Conservation (phyloP, 148 eudicot genomes). For the Camellia lanceoleosa region DNA sequence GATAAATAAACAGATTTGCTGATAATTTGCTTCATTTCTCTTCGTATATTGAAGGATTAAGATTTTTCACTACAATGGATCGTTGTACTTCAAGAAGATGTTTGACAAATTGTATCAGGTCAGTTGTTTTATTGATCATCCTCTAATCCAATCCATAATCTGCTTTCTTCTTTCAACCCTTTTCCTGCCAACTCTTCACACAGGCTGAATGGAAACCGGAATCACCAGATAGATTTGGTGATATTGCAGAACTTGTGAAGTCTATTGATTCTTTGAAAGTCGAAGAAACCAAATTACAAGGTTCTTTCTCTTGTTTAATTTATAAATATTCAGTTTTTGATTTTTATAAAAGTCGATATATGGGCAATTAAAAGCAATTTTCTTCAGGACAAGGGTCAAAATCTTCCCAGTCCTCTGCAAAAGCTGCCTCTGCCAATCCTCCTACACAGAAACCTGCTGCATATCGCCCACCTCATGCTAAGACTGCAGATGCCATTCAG, state of each 20-base stretch:
- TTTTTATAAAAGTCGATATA: not conserved
- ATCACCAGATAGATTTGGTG: conserved; percentile 74
- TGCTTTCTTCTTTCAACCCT: conserved; percentile 14
- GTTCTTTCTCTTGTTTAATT: conserved; percentile 31
- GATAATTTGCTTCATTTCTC: conserved; percentile 1
- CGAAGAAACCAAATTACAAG: conserved; percentile 61
- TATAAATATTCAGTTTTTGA: not conserved
- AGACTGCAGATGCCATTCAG: conserved; percentile 75
- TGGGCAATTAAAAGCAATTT: conserved; percentile 3
- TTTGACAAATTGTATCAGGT: conserved; percentile 95
- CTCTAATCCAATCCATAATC: conserved; percentile 3
- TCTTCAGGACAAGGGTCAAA: conserved; percentile 66
- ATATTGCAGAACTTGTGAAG: conserved; percentile 64
- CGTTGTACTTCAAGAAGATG: conserved; percentile 77
- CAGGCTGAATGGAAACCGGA: conserved; percentile 99
- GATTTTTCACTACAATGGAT: conserved; percentile 83
- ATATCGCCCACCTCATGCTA: conserved; percentile 95
- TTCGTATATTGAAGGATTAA: conserved; percentile 60
- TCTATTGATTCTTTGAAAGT: conserved; percentile 67
- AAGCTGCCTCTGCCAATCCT: conserved; percentile 46
- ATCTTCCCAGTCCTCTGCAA: conserved; percentile 49
- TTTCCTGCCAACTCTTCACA: conserved; percentile 14
- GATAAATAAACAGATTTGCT: conserved; percentile 1
- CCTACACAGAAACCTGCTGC: conserved; percentile 77
- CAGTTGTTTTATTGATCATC: conserved; percentile 14